phyloP scores from a whole-genome alignment of 1,139 yeast species.

The Zygosaccharomyces sapae region DNA sequence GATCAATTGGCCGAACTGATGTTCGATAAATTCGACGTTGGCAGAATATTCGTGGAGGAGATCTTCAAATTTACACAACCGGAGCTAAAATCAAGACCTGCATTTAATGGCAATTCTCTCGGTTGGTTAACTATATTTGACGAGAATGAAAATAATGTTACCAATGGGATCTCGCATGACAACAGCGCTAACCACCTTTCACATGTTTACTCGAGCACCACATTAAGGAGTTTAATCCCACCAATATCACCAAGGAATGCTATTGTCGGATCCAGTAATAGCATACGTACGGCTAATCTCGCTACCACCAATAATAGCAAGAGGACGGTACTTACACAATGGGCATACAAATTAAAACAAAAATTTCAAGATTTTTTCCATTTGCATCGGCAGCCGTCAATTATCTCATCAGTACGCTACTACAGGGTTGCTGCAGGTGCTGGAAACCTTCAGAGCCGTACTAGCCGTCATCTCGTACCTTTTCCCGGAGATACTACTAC shows the following conservation, averaged over 20 bases:
- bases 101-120: constrained; percentile 3
- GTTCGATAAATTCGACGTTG: constrained; percentile 18
- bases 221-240: neutral
- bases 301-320: neutral
- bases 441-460: neutral
- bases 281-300: too few relatives aligned
- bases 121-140: constrained; percentile 16
- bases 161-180: constrained; percentile 3
- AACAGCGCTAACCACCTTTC: neutral
- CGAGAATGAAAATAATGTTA: constrained; percentile 3
- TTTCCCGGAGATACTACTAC: constrained; percentile 12
- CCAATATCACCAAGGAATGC: neutral
- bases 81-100: neutral
- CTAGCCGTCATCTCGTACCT: neutral
- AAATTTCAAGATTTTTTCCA: constrained; percentile 9
- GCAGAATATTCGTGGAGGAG: constrained; percentile 11
- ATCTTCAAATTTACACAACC: constrained; percentile 11
- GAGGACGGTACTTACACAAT: constrained; percentile 9
- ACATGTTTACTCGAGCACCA: neutral
- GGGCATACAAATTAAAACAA: constrained; percentile 10
- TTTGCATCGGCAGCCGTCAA: constrained; percentile 7
- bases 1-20: constrained; percentile 15
- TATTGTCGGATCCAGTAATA: neutral
- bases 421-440: constrained; percentile 11
- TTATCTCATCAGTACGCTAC: constrained; percentile 17